These are phyloP conservation scores for Hygrophila difformis DNA, from an alignment of 257 asterid species.

Conservation along the genomic window DNA sequence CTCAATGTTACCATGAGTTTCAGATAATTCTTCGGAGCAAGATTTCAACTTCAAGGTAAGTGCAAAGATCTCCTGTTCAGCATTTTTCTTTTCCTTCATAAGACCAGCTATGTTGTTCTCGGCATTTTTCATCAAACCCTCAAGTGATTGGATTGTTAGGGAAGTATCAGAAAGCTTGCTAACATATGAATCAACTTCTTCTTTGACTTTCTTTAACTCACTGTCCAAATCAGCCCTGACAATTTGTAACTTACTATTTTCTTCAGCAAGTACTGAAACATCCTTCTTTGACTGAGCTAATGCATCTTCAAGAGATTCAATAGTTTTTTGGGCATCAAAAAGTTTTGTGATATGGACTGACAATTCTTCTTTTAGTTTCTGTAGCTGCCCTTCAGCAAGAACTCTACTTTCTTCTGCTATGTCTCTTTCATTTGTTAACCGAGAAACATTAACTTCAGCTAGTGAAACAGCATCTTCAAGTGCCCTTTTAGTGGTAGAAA, in stretches of 20 bases:
- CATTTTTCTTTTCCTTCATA: slow-evolving; percentile 44
- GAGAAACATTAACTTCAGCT: slow-evolving; percentile 46
- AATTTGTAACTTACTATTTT: slow-evolving; percentile 33
- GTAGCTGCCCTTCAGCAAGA: slow-evolving; percentile 45
- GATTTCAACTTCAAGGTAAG: slow-evolving; percentile 55
- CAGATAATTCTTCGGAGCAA: slow-evolving; percentile 69
- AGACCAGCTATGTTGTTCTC: slow-evolving; percentile 45
- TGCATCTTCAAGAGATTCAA: slow-evolving; percentile 72
- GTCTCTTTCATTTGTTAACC: slow-evolving; percentile 47
- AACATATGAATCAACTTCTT: slow-evolving; percentile 47
- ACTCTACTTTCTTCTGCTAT: slow-evolving; percentile 32
- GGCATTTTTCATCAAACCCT: slow-evolving; percentile 45
- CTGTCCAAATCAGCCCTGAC: slow-evolving; percentile 47
- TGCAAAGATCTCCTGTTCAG: slow-evolving; percentile 46
- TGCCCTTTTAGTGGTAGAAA: slow-evolving; percentile 33
- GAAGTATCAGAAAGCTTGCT: slow-evolving; percentile 59
- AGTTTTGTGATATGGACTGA: slow-evolving; percentile 36
- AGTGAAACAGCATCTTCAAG: slow-evolving; percentile 50
- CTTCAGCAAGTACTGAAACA: slow-evolving; percentile 52
- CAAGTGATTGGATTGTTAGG: slow-evolving; percentile 48
- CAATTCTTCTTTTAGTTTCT: slow-evolving; percentile 43
- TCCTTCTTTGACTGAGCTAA: slow-evolving; percentile 51
- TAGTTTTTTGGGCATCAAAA: slow-evolving; percentile 50
- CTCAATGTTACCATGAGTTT: slow-evolving; percentile 42
- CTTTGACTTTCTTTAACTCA: slow-evolving; percentile 58